Evolutionary conservation across 176 grass and related monocot genomes (phyloP).

Genomic region (Oryza longistaminata): DNA sequence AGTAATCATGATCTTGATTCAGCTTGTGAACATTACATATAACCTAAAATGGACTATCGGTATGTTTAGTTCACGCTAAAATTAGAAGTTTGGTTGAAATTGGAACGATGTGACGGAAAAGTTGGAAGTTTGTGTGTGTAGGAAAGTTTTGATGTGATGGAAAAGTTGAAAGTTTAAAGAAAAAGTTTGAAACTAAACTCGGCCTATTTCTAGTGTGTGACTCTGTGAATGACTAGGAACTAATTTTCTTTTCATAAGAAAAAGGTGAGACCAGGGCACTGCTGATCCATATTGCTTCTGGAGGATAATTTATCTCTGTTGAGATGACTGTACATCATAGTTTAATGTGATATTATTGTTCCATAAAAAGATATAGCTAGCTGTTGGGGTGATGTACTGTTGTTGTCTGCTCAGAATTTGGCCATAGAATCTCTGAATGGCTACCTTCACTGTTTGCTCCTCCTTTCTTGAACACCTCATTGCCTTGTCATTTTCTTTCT

Average conservation of each 20-base stretch:
- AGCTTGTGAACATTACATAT: conserved; percentile 1
- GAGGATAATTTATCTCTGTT: background rate
- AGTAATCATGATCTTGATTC: conserved; percentile 4
- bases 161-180: too few species aligned
- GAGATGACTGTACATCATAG: background rate
- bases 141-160: too few species aligned
- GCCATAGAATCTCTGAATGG: conserved; percentile 43
- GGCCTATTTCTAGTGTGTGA: background rate
- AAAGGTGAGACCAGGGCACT: conserved; percentile 15
- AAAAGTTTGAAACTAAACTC: too few species aligned
- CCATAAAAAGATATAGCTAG: conserved; percentile 34
- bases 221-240: conserved; percentile 27
- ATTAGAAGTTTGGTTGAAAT: too few species aligned
- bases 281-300: conserved; percentile 21
- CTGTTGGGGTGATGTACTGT: conserved; percentile 21
- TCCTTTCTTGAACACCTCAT: conserved; percentile 4
- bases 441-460: conserved; percentile 28
- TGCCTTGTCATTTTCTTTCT: conserved; percentile 38
- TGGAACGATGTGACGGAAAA: too few species aligned
- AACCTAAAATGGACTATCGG: background rate
- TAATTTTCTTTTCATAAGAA: background rate
- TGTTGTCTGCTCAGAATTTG: conserved; percentile 34
- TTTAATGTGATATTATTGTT: conserved; percentile 39
- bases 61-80: too few species aligned
- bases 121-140: too few species aligned